phyloP scores from a whole-genome alignment of 2,329 filamentous ascomycete genomes.

The Chrysoporthe austroafricana region DNA sequence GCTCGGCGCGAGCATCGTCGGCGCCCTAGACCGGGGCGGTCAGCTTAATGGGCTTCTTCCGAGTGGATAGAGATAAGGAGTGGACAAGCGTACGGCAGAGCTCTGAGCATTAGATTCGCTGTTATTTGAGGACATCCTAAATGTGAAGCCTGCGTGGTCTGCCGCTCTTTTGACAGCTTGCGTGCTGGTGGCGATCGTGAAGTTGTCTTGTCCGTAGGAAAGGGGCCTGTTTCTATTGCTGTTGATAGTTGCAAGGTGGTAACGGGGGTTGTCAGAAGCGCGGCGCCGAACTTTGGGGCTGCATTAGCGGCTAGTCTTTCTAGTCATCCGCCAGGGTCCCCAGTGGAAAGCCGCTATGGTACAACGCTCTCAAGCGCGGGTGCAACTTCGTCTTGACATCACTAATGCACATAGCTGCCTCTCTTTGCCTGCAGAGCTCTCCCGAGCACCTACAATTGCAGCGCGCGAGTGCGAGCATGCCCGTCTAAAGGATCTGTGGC shows the following conservation, averaged over 20 bases:
- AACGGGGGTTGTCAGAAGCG: not conserved
- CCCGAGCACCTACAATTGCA: not conserved
- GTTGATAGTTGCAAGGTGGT: slow-evolving; percentile 3
- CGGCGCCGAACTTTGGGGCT: slow-evolving; percentile 4
- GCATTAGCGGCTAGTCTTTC: slow-evolving; percentile 5
- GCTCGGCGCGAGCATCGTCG: slow-evolving; percentile 62
- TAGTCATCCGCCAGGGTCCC: not conserved
- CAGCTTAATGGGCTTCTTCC: not conserved
- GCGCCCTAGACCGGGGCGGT: slow-evolving; percentile 37
- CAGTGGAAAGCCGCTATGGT: not conserved
- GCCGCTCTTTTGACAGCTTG: not conserved
- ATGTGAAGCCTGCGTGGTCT: not conserved
- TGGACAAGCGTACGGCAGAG: not conserved
- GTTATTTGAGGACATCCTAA: slow-evolving; percentile 27
- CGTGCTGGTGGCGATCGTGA: not conserved
- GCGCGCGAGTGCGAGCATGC: not conserved
- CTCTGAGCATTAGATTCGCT: slow-evolving; percentile 24
- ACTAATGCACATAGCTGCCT: not conserved
- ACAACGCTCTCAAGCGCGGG: not conserved
- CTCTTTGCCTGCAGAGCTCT: not conserved
- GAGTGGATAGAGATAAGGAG: not conserved
- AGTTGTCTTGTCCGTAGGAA: not conserved
- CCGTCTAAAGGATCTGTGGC: not conserved
- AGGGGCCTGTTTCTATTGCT: not conserved
- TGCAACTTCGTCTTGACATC: not conserved